phyloP scores from a whole-genome alignment of 495 filamentous ascomycete species.

The Aspergillus diversus region DNA sequence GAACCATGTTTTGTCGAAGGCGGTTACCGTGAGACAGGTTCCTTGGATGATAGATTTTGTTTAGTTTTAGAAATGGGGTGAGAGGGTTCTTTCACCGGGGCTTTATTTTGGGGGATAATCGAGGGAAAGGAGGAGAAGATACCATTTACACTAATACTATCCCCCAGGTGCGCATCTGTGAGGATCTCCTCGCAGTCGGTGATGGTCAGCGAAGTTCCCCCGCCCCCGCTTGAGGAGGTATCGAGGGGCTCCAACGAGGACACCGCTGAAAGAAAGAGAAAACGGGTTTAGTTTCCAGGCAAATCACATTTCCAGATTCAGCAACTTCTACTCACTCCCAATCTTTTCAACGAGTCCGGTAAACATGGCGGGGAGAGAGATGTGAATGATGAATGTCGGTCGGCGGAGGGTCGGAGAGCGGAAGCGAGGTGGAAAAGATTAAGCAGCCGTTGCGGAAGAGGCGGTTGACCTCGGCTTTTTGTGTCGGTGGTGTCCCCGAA shows the following conservation, averaged over 20 bases:
- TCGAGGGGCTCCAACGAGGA: conserved; percentile 79
- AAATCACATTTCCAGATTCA: neutral
- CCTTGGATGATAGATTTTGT: conserved; percentile 39
- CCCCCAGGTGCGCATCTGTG: conserved; percentile 79
- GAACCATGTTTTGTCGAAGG: conserved; percentile 71
- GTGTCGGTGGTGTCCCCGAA: conserved; percentile 21
- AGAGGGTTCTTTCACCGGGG: neutral
- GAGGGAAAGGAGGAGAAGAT: conserved; percentile 25
- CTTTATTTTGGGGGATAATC: neutral
- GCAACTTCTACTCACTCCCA: conserved; percentile 65
- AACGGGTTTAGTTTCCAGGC: conserved; percentile 19
- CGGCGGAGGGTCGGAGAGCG: conserved; percentile 21
- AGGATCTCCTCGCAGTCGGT: conserved; percentile 74
- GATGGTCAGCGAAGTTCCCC: conserved; percentile 91
- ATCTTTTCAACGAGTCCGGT: conserved; percentile 96
- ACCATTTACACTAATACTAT: conserved; percentile 93
- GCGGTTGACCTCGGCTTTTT: conserved; percentile 40
- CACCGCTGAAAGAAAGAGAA: conserved; percentile 62
- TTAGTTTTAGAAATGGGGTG: neutral
- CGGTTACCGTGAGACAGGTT: conserved; percentile 89
- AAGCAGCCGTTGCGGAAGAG: conserved; percentile 11
- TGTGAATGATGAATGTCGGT: conserved; percentile 6
- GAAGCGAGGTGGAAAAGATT: conserved; percentile 24
- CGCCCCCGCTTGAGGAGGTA: conserved; percentile 64
- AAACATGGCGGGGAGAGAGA: conserved; percentile 68